Evolutionary conservation across 2,329 filamentous ascomycete genomes (phyloP).

Genomic region (Alternaria hordeiaustralica): DNA sequence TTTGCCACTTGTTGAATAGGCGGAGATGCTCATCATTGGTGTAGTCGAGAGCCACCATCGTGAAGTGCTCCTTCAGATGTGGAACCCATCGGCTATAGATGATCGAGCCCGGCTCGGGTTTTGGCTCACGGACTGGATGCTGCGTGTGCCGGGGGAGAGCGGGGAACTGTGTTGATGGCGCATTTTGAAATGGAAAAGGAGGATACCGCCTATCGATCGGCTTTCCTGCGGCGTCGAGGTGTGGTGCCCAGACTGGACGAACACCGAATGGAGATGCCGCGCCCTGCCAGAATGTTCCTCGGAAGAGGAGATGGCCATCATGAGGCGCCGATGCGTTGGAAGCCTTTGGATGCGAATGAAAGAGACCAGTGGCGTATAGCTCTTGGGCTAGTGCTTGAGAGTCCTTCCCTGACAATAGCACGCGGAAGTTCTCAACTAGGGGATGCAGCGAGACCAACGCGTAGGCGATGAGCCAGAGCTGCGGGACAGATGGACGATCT

Average conservation of each 20-base stretch:
- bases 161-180: slow-evolving; percentile 57
- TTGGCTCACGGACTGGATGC: slow-evolving; percentile 74
- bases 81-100: slow-evolving; percentile 82
- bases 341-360: slow-evolving; percentile 50
- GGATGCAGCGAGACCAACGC: slow-evolving; percentile 54
- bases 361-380: slow-evolving; percentile 53
- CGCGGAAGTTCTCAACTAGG: slow-evolving; percentile 54
- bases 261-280: slow-evolving; percentile 52
- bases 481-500: slow-evolving; percentile 51
- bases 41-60: slow-evolving; percentile 76
- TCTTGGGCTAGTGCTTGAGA: slow-evolving; percentile 49
- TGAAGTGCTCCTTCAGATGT: slow-evolving; percentile 77
- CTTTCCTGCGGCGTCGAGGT: slow-evolving; percentile 44
- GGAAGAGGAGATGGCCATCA: slow-evolving; percentile 56
- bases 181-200: slow-evolving; percentile 51
- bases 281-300: slow-evolving; percentile 57
- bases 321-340: slow-evolving; percentile 43
- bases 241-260: slow-evolving; percentile 50
- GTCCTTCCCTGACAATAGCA: slow-evolving; percentile 49
- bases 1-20: slow-evolving; percentile 82
- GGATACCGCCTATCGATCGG: slow-evolving; percentile 52
- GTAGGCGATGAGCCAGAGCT: slow-evolving; percentile 58
- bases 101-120: slow-evolving; percentile 72
- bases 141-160: slow-evolving; percentile 63
- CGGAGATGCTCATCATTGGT: slow-evolving; percentile 67